These are phyloP conservation scores for Saraca asoca DNA, from an alignment of 331 rosid species.

Conservation along the genomic window DNA sequence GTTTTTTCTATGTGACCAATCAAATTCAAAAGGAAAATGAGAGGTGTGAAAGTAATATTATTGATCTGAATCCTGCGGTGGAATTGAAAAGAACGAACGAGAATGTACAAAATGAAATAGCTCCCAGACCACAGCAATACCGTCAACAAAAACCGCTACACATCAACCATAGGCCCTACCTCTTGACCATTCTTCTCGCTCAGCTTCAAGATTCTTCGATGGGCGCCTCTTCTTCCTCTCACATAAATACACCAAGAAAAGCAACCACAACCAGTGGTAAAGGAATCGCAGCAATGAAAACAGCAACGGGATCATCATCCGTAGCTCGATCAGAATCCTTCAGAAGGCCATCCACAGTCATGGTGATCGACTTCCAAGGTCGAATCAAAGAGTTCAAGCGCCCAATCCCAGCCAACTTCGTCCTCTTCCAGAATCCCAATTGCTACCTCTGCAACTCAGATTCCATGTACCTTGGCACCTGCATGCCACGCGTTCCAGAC, in stretches of 20 bases:
- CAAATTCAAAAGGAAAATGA: too few relatives aligned
- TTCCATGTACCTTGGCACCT: slow-evolving; percentile 52
- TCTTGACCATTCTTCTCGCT: too few relatives aligned
- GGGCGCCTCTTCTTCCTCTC: slow-evolving; percentile 36
- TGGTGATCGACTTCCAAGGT: slow-evolving; percentile 56
- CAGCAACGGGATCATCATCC: background rate
- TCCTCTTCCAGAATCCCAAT: slow-evolving; percentile 42
- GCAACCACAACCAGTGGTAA: background rate
- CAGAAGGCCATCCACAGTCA: slow-evolving; percentile 40
- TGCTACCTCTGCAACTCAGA: slow-evolving; percentile 69
- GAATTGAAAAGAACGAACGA: too few relatives aligned
- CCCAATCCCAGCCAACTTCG: slow-evolving; percentile 41
- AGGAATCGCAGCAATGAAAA: background rate
- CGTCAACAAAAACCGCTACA: too few relatives aligned
- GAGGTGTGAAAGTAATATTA: too few relatives aligned
- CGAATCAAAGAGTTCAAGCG: slow-evolving; percentile 45
- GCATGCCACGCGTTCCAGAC: slow-evolving; percentile 47
- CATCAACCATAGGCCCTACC: too few relatives aligned
- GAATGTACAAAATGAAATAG: too few relatives aligned
- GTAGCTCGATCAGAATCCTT: slow-evolving; percentile 30
- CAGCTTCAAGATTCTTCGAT: background rate
- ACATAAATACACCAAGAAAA: background rate
- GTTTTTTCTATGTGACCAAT: too few relatives aligned
- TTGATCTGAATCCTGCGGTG: too few relatives aligned
- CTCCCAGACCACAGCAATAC: too few relatives aligned